phyloP scores from a whole-genome alignment of 176 grass and related monocot species.

The Aegilops bicornis region DNA sequence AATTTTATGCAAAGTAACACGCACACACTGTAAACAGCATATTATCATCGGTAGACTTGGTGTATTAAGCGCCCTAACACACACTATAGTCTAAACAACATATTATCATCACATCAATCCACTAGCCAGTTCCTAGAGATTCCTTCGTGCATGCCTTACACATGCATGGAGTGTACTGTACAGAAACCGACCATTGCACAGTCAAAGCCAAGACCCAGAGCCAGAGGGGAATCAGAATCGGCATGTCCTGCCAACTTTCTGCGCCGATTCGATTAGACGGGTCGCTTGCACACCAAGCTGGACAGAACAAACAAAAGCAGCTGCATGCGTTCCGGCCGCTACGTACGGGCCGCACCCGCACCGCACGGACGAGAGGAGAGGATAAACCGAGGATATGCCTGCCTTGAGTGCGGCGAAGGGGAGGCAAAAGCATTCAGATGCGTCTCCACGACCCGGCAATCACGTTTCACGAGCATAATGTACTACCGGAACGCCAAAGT shows the following conservation, averaged over 20 bases:
- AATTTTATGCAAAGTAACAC: no score
- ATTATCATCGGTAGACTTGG: no score
- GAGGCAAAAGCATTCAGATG: background rate
- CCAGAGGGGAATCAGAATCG: background rate
- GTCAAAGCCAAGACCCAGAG: background rate
- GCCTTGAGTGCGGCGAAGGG: no score
- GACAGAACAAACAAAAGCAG: background rate
- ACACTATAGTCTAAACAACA: no score
- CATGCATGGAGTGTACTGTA: no score
- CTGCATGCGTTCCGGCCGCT: background rate
- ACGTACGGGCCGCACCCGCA: background rate
- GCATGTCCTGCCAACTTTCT: conserved; percentile 1
- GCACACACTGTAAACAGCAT: no score
- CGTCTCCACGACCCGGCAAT: background rate
- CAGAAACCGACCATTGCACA: background rate
- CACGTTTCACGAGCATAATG: background rate
- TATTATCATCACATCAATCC: no score
- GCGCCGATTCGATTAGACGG: conserved; percentile 20
- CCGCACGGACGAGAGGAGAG: conserved; percentile 5
- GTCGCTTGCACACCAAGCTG: conserved; percentile 14
- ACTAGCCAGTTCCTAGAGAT: background rate
- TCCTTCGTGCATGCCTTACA: background rate
- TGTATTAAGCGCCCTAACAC: no score
- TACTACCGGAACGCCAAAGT: background rate
- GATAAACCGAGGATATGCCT: conserved; percentile 37